Evolutionary conservation across 1,284 basidiomycete genomes (phyloP), one percentile per base, ranked within the genome.

Genomic region (Apiotrichum brassicae): DNA sequence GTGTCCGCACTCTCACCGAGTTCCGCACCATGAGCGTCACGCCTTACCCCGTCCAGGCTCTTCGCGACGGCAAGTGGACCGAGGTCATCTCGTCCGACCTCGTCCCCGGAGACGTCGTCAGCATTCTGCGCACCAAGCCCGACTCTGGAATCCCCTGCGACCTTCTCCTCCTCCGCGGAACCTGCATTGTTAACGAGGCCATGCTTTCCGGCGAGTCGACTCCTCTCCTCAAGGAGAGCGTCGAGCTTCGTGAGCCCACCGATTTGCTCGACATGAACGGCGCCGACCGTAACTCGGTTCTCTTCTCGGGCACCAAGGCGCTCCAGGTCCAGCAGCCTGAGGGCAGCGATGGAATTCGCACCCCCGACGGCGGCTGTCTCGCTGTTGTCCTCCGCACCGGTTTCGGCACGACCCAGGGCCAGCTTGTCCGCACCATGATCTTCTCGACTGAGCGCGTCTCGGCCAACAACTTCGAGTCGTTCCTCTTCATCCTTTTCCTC

Each of bases 191-290:
- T 56, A 97, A 95, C 71, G 92, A 97, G 70, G 92, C 93, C 16
- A 97, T 97, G 93, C 77, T 97, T 6, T 94, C 90, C 1, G 93
- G 93, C 48, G 92, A 97, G 75, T 94, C 90, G 1, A 97, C 93
- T 0, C 92, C 92, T 0, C 77, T 97, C 7, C 78, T 97, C 46
- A 97, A 97, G 70, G 93, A 97, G 65, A 87, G 86, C 18, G 84
- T 94, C 50, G 85, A 90, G 54, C 78, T 95, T 1, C 77, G 89
- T n/a, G 86, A 91, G 14, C 75, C 78, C 0, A 68, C 74, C 5
- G 91, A 94, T 56, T 77, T 73, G 24, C 78, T 95, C 28, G 88
- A 94, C 64, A 84, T 89, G 28, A 88, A 94, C 63, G 83, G 83
- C 14, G 74, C 77, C 1, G 91, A 95, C 72, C 88, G 87, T 74